These are phyloP conservation scores for Microcera coccophila DNA, from an alignment of 2,329 filamentous ascomycete species.

Conservation along the genomic window DNA sequence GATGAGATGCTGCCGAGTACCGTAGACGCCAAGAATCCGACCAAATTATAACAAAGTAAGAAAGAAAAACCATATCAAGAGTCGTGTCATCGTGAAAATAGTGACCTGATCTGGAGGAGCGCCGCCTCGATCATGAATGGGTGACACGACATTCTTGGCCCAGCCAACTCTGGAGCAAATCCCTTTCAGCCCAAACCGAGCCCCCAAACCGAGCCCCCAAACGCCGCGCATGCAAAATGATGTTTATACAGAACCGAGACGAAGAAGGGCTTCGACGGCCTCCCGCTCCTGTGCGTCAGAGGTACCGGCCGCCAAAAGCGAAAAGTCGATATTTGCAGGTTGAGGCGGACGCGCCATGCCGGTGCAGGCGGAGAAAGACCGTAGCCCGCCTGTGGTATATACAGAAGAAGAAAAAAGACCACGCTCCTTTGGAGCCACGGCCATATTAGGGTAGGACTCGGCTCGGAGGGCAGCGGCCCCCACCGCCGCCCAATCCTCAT, in stretches of 20 bases:
- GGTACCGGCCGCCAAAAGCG: slow-evolving; percentile 43
- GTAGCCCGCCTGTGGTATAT: slow-evolving; percentile 45
- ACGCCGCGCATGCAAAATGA: slow-evolving; percentile 52
- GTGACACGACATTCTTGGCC: slow-evolving; percentile 32
- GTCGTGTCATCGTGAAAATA: slow-evolving; percentile 34
- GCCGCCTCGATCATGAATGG: slow-evolving; percentile 30
- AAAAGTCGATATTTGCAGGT: slow-evolving; percentile 50
- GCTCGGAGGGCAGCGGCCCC: slow-evolving; percentile 79
- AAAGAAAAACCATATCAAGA: slow-evolving; percentile 14
- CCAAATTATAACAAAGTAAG: slow-evolving; percentile 10
- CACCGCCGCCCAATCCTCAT: slow-evolving; percentile 92
- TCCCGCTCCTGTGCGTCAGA: slow-evolving; percentile 73
- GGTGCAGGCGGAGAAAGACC: slow-evolving; percentile 48
- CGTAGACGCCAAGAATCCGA: slow-evolving; percentile 24
- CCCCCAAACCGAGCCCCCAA: slow-evolving; percentile 31
- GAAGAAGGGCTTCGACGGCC: slow-evolving; percentile 74
- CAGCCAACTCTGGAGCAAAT: slow-evolving; percentile 25
- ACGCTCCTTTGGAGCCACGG: slow-evolving; percentile 51
- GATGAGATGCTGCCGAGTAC: slow-evolving; percentile 16
- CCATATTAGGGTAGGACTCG: slow-evolving; percentile 56
- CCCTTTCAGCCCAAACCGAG: slow-evolving; percentile 17
- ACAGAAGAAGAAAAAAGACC: slow-evolving; percentile 40
- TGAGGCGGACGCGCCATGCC: slow-evolving; percentile 54
- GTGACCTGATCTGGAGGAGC: slow-evolving; percentile 27
- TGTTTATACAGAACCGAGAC: slow-evolving; percentile 75